Percentiles rank a stretch among this genome's conserved stretches.
These are phyloP conservation scores for Rutstroemia sydowiana DNA, from an alignment of 2,329 filamentous ascomycete species.

Conservation along the genomic window DNA sequence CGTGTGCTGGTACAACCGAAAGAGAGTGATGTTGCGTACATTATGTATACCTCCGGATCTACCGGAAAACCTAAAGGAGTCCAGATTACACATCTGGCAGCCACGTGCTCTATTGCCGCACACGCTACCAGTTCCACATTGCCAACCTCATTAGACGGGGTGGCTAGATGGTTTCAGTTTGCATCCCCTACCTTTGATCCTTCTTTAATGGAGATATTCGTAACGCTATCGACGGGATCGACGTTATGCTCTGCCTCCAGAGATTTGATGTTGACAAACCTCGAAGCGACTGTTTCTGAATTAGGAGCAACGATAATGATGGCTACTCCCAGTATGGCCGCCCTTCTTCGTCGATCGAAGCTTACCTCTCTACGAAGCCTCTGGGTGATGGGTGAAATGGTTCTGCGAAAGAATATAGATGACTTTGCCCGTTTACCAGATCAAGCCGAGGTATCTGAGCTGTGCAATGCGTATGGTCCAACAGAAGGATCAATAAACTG, in stretches of 20 bases:
- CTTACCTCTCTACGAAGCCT: not conserved
- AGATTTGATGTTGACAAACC: not conserved
- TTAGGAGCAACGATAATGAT: conserved; percentile 4
- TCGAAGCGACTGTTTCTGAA: not conserved
- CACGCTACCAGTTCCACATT: not conserved
- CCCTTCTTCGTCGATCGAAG: not conserved
- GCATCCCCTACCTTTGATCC: conserved; percentile 14
- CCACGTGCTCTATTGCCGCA: conserved; percentile 9
- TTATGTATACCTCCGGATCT: conserved; percentile 13
- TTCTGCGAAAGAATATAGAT: conserved; percentile 4
- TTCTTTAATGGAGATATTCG: conserved; percentile 29
- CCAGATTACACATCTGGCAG: conserved; percentile 26
- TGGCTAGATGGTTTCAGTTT: conserved; percentile 1
- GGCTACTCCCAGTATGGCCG: conserved; percentile 3
- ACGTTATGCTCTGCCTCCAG: conserved; percentile 2
- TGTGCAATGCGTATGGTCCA: conserved; percentile 4
- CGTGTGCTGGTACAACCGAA: not conserved
- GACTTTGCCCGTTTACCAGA: not conserved
- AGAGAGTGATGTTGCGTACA: conserved; percentile 5
- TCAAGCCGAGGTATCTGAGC: not conserved
- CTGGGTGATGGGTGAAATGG: conserved; percentile 2
- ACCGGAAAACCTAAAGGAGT: conserved; percentile 27
- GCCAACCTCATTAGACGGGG: not conserved
- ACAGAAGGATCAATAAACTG: not conserved
- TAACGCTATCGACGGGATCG: conserved; percentile 5